These are phyloP conservation scores for Podaxis carcinomalis DNA, from an alignment of 768 basidiomycete genomes.

Conservation along the genomic window DNA sequence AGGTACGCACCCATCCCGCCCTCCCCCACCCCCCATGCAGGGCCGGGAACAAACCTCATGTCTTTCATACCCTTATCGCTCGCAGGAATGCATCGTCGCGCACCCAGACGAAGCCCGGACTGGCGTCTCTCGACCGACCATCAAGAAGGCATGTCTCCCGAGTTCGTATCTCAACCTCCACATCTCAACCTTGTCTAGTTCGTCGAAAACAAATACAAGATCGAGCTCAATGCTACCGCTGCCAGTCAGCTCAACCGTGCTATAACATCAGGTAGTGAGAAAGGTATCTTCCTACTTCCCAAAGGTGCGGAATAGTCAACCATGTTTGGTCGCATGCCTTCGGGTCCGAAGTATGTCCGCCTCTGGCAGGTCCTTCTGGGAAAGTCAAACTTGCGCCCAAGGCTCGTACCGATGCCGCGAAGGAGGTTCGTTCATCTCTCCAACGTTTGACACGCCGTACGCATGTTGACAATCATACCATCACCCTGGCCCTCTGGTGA, in stretches of 20 bases:
- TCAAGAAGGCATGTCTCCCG: constrained; percentile 63
- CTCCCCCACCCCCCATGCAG: constrained; percentile 3
- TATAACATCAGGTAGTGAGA: constrained; percentile 53
- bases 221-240: constrained; percentile 71
- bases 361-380: constrained; percentile 31
- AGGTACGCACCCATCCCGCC: constrained; percentile 37
- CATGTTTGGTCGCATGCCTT: neutral
- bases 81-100: constrained; percentile 66
- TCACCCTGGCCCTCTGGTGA: constrained; percentile 9
- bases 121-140: constrained; percentile 76
- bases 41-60: constrained; percentile 19
- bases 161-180: constrained; percentile 11
- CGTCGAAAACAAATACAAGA: constrained; percentile 78
- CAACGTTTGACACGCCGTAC: constrained; percentile 4
- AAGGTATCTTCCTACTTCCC: constrained; percentile 45
- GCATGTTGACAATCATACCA: constrained; percentile 11
- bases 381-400: constrained; percentile 67
- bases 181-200: constrained; percentile 41
- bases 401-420: constrained; percentile 49
- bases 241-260: constrained; percentile 77
- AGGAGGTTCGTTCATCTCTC: constrained; percentile 34
- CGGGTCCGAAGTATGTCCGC: constrained; percentile 6
- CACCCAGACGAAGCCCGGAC: constrained; percentile 65
- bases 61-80: constrained; percentile 27
- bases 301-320: constrained; percentile 32